A percentile compares a stretch with the other conserved stretches of the same genome.
Evolutionary conservation across 768 basidiomycete species (phyloP).

Genomic region (Lactarius sanguifluus): DNA sequence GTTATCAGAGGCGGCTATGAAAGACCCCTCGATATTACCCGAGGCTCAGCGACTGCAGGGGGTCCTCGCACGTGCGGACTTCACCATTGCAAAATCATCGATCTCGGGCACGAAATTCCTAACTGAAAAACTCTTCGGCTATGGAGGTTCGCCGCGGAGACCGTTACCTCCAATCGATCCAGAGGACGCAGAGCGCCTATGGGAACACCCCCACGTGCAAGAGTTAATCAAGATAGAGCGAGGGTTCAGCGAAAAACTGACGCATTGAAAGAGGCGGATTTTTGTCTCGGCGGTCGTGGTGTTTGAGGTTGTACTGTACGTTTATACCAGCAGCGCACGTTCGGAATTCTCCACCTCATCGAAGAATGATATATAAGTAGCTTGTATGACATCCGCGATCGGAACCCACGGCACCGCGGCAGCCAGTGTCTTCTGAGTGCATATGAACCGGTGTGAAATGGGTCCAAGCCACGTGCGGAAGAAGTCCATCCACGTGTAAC

Average conservation of each 20-base stretch:
- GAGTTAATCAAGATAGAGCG: conserved; percentile 66
- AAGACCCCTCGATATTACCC: conserved; percentile 55
- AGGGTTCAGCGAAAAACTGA: conserved; percentile 48
- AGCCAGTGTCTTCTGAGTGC: background rate
- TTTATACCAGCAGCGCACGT: background rate
- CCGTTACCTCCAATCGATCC: conserved; percentile 69
- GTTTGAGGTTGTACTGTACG: background rate
- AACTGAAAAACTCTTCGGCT: conserved; percentile 71
- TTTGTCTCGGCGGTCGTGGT: background rate
- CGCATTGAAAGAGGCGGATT: conserved; percentile 9
- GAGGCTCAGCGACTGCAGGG: conserved; percentile 78
- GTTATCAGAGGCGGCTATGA: conserved; percentile 55
- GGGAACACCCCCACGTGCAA: conserved; percentile 70
- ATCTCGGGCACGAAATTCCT: conserved; percentile 85
- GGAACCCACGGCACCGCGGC: conserved; percentile 2
- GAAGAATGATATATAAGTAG: background rate
- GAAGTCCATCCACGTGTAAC: background rate
- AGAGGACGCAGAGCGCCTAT: conserved; percentile 57
- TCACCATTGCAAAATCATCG: conserved; percentile 70
- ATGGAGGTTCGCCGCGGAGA: conserved; percentile 75
- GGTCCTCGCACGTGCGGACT: conserved; percentile 78
- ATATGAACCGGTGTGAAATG: background rate
- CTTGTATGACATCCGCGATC: background rate
- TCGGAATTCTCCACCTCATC: background rate
- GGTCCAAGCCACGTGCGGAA: background rate